These are phyloP conservation scores for Nemania bipapillata DNA, from an alignment of 2,329 filamentous ascomycete genomes.

Conservation along the genomic window DNA sequence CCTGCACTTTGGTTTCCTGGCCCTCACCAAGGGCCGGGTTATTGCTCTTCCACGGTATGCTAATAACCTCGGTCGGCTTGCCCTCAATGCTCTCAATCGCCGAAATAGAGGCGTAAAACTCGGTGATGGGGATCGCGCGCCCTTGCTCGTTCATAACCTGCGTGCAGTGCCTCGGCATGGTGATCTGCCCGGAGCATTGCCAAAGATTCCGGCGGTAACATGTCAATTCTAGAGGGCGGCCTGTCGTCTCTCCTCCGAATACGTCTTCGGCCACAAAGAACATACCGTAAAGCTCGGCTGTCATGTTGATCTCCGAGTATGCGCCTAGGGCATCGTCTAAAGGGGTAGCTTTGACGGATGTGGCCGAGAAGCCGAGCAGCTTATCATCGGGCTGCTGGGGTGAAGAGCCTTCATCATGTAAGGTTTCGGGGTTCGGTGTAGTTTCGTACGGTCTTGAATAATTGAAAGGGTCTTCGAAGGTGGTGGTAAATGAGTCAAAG, in stretches of 20 bases:
- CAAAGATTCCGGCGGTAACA: slow-evolving; percentile 96
- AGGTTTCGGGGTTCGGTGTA: slow-evolving; percentile 57
- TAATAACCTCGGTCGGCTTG: slow-evolving; percentile 92
- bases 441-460: slow-evolving; percentile 64
- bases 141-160: slow-evolving; percentile 79
- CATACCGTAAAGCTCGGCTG: slow-evolving; percentile 85
- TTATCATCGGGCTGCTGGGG: slow-evolving; percentile 73
- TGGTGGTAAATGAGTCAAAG: slow-evolving; percentile 68
- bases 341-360: slow-evolving; percentile 68
- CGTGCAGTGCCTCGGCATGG: slow-evolving; percentile 76
- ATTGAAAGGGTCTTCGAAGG: slow-evolving; percentile 74
- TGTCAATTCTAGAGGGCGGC: slow-evolving; percentile 80
- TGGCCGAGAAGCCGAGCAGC: slow-evolving; percentile 77
- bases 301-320: slow-evolving; percentile 72
- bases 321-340: slow-evolving; percentile 72
- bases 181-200: slow-evolving; percentile 90
- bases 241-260: slow-evolving; percentile 69
- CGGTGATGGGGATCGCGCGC: slow-evolving; percentile 77
- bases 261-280: slow-evolving; percentile 88
- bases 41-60: slow-evolving; percentile 92
- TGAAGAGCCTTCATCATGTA: slow-evolving; percentile 60
- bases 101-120: slow-evolving; percentile 83
- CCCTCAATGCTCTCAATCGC: slow-evolving; percentile 93
- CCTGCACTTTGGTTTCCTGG: slow-evolving; percentile 61
- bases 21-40: slow-evolving; percentile 61